A percentile compares a stretch with the other conserved stretches of the same genome.
These are phyloP conservation scores for Sequoia sempervirens DNA, from an alignment of 75 land plant species.

Conservation along the genomic window DNA sequence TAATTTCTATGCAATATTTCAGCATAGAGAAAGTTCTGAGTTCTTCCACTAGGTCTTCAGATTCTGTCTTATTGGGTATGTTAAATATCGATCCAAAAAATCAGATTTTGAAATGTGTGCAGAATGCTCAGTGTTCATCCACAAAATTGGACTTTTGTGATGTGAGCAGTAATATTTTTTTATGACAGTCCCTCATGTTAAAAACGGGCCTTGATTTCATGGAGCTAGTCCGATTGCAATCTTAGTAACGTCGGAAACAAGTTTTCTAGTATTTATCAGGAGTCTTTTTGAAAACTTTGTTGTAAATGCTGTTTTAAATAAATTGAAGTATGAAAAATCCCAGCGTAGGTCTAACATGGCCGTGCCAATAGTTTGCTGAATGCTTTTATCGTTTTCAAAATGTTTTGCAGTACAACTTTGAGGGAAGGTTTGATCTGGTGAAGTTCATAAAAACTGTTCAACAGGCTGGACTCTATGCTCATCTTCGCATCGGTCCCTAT, in stretches of 20 bases:
- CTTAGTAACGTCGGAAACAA: neutral
- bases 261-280: neutral
- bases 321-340: neutral
- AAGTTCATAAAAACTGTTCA: constrained; percentile 54
- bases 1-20: neutral
- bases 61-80: neutral
- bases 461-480: constrained; percentile 54
- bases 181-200: neutral
- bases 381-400: neutral
- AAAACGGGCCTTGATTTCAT: neutral
- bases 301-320: neutral
- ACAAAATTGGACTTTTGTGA: neutral
- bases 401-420: constrained; percentile 37
- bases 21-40: neutral
- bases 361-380: neutral
- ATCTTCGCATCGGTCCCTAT: constrained; percentile 85
- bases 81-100: neutral
- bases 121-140: neutral
- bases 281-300: neutral
- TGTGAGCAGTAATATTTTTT: neutral
- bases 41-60: neutral
- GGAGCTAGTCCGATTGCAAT: neutral
- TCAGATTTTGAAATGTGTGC: neutral
- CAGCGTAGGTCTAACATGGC: neutral
- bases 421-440: constrained; percentile 48